These are phyloP conservation scores for Pyrus bretschneideri DNA, from an alignment of 306 rosid genomes.

Conservation along the genomic window DNA sequence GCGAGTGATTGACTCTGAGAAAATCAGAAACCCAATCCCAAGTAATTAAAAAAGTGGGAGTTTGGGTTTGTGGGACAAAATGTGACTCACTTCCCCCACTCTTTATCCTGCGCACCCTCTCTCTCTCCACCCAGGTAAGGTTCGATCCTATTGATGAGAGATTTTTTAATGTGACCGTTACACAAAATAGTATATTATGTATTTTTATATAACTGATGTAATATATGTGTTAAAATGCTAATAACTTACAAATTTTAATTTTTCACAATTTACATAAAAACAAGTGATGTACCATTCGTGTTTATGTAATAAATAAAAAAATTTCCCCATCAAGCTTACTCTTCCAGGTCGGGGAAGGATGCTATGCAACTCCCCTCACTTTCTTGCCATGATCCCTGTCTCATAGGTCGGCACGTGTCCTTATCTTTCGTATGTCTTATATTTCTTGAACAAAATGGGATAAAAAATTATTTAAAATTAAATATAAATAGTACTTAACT, in stretches of 20 bases:
- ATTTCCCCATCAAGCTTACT: neutral
- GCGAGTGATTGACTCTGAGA: neutral
- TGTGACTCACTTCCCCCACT: conserved; percentile 8
- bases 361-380: neutral
- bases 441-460: neutral
- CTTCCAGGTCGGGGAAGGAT: neutral
- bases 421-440: neutral
- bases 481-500: too few species aligned
- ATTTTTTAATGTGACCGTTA: too few species aligned
- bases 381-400: neutral
- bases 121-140: neutral
- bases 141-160: too few species aligned
- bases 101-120: conserved; percentile 24
- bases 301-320: too few species aligned
- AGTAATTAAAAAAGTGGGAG: neutral
- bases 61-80: conserved; percentile 21
- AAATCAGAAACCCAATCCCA: neutral
- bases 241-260: too few species aligned
- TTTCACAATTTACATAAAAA: too few species aligned
- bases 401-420: neutral
- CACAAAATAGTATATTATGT: too few species aligned
- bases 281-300: too few species aligned
- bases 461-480: too few species aligned
- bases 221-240: too few species aligned
- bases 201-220: too few species aligned